phyloP scores from a whole-genome alignment of 2,329 filamentous ascomycete species.

The Laburnicola sp. region DNA sequence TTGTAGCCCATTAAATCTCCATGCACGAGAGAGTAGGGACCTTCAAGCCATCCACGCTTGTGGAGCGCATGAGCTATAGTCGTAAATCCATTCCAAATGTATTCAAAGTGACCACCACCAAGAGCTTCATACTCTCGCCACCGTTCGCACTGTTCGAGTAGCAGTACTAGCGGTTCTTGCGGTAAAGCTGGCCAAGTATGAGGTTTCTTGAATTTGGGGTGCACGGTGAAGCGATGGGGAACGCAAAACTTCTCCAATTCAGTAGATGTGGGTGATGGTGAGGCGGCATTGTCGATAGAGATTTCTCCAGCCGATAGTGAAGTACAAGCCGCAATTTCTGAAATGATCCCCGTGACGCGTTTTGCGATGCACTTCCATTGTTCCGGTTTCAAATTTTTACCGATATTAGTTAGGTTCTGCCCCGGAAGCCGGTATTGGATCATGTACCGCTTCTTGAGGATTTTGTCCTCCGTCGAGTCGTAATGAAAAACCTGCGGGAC shows the following conservation, averaged over 20 bases:
- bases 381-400: slow-evolving; percentile 1
- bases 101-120: slow-evolving; percentile 4
- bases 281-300: neutral
- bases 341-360: neutral
- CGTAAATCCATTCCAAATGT: slow-evolving; percentile 16
- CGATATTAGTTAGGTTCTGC: neutral
- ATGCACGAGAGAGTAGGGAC: slow-evolving; percentile 23
- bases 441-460: slow-evolving; percentile 10
- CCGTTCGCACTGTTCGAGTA: slow-evolving; percentile 13
- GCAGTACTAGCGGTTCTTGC: neutral
- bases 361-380: slow-evolving; percentile 7
- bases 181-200: neutral
- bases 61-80: slow-evolving; percentile 16
- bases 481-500: slow-evolving; percentile 5
- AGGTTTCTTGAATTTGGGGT: too few relatives aligned
- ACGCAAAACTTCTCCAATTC: slow-evolving; percentile 7
- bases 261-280: neutral
- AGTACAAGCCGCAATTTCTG: neutral
- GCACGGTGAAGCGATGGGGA: neutral
- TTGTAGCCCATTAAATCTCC: slow-evolving; percentile 34
- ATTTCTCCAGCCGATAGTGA: slow-evolving; percentile 2
- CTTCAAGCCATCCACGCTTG: slow-evolving; percentile 12
- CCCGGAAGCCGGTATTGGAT: slow-evolving; percentile 12
- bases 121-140: slow-evolving; percentile 8
- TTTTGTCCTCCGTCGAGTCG: slow-evolving; percentile 5